Evolutionary conservation across 805 yeast genomes (phyloP), one percentile per base, ranked within the genome.

Genomic region (Candida morakotiae): DNA sequence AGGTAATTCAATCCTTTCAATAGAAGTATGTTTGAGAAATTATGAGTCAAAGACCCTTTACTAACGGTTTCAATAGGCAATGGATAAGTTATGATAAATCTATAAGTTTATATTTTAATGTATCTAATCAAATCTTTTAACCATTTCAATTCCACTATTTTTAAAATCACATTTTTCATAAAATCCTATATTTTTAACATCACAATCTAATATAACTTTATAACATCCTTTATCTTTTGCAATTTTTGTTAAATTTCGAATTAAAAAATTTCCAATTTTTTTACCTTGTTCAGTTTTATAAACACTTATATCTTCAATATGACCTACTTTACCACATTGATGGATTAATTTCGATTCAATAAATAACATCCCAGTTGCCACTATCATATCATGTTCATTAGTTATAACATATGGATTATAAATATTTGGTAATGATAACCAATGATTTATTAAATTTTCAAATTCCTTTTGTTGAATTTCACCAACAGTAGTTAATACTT

Each of bases 241-340:
- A 21, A 84, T 53, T 17, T 67, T 62, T 3, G 81, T 73, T 53
- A 91, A 67, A 7, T 74, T 65, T 13, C 69, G 64, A 46, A 91
- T 85, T 60, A 91, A 56, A 13, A 70, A 62, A 47, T 71, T 66
- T 0, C 98, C 98, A 32, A 91, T 64, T 48, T 77, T 77, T 54
- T 82, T 80, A 5, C 98, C 98, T 53, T 89, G 97, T 55, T 85
- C 85, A 14, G 70, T 62, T 21, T 58, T 55, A 14, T 79, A 70
- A 3, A 91, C 95, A 1, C 97, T 83, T 43, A 91, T 91, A 56
- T 91, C 98, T 54, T 91, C 98, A 45, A 91, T 83, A 62, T 91
- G 98, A 2, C 98, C 98, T 4, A 87, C 94, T 36, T 72, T 60
- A 0, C 95, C 94, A 56, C 93, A 79, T 27, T 67, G 76, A 60